Evolutionary conservation across 2,329 filamentous ascomycete genomes (phyloP).

Genomic region (Aspergillus sp.): DNA sequence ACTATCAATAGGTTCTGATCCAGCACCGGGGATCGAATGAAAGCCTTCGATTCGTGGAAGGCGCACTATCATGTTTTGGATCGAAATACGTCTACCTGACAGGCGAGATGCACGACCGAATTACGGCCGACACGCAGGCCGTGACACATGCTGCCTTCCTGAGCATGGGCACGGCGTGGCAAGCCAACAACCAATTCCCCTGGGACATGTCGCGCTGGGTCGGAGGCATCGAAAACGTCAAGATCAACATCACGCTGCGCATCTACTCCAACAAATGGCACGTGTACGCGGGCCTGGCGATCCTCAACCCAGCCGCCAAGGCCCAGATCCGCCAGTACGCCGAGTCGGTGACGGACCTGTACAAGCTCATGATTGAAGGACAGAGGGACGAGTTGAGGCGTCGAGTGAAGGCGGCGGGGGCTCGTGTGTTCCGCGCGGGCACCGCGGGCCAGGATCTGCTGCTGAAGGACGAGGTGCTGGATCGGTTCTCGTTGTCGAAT

Average conservation of each 20-base stretch:
- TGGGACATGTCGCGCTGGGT: slow-evolving; percentile 96
- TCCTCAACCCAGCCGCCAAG: slow-evolving; percentile 87
- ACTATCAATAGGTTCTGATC: slow-evolving; percentile 58
- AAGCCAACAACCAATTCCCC: slow-evolving; percentile 87
- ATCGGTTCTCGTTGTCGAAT: slow-evolving; percentile 76
- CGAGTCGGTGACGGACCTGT: slow-evolving; percentile 81
- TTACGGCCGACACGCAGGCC: slow-evolving; percentile 95
- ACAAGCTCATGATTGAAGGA: slow-evolving; percentile 92
- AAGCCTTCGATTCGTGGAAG: slow-evolving; percentile 69
- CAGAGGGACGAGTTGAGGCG: slow-evolving; percentile 63
- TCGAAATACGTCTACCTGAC: slow-evolving; percentile 84
- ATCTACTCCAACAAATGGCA: slow-evolving; percentile 99
- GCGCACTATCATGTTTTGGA: slow-evolving; percentile 70
- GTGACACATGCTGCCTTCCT: slow-evolving; percentile 96
- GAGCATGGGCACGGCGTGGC: slow-evolving; percentile 97
- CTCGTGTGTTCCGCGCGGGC: slow-evolving; percentile 54
- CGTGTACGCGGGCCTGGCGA: slow-evolving; percentile 94
- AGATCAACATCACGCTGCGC: slow-evolving; percentile 94
- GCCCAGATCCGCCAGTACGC: slow-evolving; percentile 94
- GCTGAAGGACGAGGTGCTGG: slow-evolving; percentile 70
- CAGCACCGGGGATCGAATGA: slow-evolving; percentile 77
- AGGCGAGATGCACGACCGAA: slow-evolving; percentile 83
- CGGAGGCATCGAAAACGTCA: slow-evolving; percentile 96
- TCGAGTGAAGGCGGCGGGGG: slow-evolving; percentile 72
- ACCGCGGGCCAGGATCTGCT: slow-evolving; percentile 57